Conservation (phyloP, 2,329 filamentous ascomycete genomes). For the Ophiostoma sp. region DNA sequence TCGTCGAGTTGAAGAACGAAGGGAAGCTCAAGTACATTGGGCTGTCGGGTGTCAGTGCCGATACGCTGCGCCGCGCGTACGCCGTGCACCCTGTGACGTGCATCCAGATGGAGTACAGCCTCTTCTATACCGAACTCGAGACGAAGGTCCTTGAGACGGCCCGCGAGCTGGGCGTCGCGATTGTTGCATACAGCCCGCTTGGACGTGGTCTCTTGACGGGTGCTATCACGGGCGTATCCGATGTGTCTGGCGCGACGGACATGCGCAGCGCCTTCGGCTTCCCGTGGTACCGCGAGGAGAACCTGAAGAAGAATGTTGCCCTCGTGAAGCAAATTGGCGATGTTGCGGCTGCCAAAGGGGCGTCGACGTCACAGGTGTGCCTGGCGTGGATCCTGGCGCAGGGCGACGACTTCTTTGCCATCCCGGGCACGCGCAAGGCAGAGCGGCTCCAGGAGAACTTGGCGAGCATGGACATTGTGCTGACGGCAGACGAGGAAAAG, state of each 20-base stretch:
- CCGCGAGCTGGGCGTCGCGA: constrained; percentile 52
- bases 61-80: constrained; percentile 46
- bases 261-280: constrained; percentile 37
- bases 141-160: constrained; percentile 48
- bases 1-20: constrained; percentile 43
- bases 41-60: constrained; percentile 46
- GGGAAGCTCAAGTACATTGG: constrained; percentile 55
- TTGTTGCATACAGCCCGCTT: constrained; percentile 55
- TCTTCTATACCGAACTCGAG: constrained; percentile 53
- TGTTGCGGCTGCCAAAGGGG: constrained; percentile 48
- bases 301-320: constrained; percentile 51
- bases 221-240: constrained; percentile 15
- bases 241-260: constrained; percentile 34
- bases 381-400: constrained; percentile 60
- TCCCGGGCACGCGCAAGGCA: constrained; percentile 45
- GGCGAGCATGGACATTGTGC: constrained; percentile 31
- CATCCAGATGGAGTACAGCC: constrained; percentile 40
- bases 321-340: constrained; percentile 46
- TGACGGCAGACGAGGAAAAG: constrained; percentile 33
- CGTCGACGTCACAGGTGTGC: constrained; percentile 52
- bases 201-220: constrained; percentile 55
- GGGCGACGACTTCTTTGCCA: constrained; percentile 55
- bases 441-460: constrained; percentile 45
- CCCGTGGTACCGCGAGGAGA: constrained; percentile 48
- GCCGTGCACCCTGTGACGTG: constrained; percentile 47